Evolutionary conservation across 257 asterid genomes (phyloP).

Genomic region (Cynanchum wilfordii): DNA sequence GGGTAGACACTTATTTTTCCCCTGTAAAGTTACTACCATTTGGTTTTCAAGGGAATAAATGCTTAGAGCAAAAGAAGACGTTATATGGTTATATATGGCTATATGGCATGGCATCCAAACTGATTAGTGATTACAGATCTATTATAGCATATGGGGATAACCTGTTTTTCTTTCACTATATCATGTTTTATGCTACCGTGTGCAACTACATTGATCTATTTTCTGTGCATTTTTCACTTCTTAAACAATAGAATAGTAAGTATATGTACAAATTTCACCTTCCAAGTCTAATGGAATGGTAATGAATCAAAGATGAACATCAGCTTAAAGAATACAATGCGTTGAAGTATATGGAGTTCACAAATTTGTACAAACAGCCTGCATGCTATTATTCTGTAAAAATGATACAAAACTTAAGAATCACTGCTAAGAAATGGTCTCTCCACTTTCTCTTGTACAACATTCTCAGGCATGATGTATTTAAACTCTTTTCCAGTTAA

Average conservation of each 20-base stretch:
- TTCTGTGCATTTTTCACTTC: neutral
- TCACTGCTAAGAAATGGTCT: neutral
- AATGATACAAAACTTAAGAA: neutral
- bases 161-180: neutral
- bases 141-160: neutral
- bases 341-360: neutral
- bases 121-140: neutral
- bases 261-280: neutral
- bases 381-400: neutral
- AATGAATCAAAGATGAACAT: too few relatives aligned
- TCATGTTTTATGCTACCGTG: neutral
- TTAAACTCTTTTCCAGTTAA: neutral
- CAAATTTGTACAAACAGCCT: too few relatives aligned
- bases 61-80: conserved; percentile 1
- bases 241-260: neutral
- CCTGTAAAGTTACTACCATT: conserved; percentile 20
- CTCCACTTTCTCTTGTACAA: neutral
- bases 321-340: neutral
- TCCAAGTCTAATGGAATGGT: neutral
- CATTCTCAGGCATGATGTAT: neutral
- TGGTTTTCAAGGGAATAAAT: conserved; percentile 29
- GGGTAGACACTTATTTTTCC: conserved; percentile 19
- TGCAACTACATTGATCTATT: neutral
- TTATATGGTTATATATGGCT: too few relatives aligned
- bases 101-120: neutral